phyloP scores from a whole-genome alignment of 2,329 filamentous ascomycete species.

The Chalaropsis thielavioides region DNA sequence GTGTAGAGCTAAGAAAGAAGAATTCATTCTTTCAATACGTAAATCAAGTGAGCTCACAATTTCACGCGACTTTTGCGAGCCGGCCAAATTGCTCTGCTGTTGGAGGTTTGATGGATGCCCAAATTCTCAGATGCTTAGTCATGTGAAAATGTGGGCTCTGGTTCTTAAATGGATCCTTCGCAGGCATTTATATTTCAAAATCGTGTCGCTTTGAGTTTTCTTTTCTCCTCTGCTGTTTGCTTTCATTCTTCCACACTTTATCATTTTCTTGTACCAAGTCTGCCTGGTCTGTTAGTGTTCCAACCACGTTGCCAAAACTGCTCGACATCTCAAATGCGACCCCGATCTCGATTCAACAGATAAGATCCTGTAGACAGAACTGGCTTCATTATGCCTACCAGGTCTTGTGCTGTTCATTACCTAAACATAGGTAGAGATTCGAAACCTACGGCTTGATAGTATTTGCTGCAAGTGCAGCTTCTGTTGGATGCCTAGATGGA shows the following conservation, averaged over 20 bases:
- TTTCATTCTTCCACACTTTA: background rate
- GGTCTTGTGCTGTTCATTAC: background rate
- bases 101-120: slow-evolving; percentile 20
- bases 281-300: background rate
- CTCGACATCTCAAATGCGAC: background rate
- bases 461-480: slow-evolving; percentile 1
- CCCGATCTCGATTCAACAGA: background rate
- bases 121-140: slow-evolving; percentile 1
- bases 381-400: background rate
- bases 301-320: background rate
- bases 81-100: slow-evolving; percentile 13
- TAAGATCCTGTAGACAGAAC: too few species aligned
- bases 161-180: background rate
- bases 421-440: background rate
- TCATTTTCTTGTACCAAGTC: background rate
- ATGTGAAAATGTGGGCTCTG: slow-evolving; percentile 15
- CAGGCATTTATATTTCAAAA: background rate
- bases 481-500: too few species aligned
- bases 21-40: too few species aligned
- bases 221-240: background rate
- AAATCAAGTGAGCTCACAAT: background rate
- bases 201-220: slow-evolving; percentile 2
- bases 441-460: background rate
- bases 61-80: background rate
- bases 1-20: background rate